Conservation (phyloP, 257 asterid genomes). For the Petrea volubilis region DNA sequence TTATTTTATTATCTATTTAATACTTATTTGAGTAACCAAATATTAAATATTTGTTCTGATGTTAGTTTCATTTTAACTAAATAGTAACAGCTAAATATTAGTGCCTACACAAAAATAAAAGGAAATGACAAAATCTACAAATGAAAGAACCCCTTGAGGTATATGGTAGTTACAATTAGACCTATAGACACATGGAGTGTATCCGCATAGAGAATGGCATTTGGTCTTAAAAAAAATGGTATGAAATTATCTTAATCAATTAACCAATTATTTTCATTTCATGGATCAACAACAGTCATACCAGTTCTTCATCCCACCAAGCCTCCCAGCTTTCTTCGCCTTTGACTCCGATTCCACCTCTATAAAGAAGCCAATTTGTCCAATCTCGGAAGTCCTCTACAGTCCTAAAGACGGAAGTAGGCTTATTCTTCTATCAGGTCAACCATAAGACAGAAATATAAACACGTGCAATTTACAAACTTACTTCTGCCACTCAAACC, state of each 20-base stretch:
- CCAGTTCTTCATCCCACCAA: conserved; percentile 99
- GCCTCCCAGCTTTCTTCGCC: conserved; percentile 99
- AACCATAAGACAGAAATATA: conserved; percentile 5
- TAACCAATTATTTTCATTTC: conserved; percentile 4
- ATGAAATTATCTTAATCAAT: neutral
- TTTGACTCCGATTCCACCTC: conserved; percentile 99
- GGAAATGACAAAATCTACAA: neutral
- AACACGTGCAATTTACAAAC: conserved; percentile 26
- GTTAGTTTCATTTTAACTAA: neutral
- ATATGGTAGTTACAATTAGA: too few species aligned
- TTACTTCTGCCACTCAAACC: conserved; percentile 99
- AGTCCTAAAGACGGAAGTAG: conserved; percentile 55
- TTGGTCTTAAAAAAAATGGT: neutral
- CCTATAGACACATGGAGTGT: neutral
- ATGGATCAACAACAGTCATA: conserved; percentile 27
- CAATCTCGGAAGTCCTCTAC: conserved; percentile 97
- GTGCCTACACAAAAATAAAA: neutral
- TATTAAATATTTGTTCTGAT: neutral
- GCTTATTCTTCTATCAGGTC: conserved; percentile 27
- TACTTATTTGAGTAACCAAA: neutral
- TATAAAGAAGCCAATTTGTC: conserved; percentile 98
- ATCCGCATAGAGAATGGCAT: neutral
- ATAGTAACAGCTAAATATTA: neutral
- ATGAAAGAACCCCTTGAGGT: too few species aligned
- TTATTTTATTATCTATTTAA: too few species aligned